Percentiles rank a stretch among this genome's conserved stretches.
phyloP scores from a whole-genome alignment of 2,329 filamentous ascomycete genomes.

The Diaporthe batatas region DNA sequence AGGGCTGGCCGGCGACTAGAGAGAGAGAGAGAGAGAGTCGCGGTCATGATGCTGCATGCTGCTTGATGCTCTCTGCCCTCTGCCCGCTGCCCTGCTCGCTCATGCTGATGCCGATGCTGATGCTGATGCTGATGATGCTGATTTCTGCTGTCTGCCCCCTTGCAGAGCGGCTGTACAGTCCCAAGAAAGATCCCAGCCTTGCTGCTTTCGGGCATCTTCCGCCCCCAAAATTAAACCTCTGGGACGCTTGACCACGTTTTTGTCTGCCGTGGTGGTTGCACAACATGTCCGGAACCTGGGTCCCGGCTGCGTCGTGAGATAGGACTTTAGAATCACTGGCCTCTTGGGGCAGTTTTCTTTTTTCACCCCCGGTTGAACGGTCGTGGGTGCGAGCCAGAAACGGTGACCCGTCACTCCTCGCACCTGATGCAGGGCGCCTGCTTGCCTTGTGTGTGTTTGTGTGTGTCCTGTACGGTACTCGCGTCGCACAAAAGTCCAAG shows the following conservation, averaged over 20 bases:
- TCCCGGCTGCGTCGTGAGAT: constrained; percentile 14
- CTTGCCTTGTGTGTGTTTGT: no score
- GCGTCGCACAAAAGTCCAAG: background rate
- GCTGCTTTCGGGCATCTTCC: constrained; percentile 28
- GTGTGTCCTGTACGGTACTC: background rate
- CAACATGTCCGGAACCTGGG: constrained; percentile 24
- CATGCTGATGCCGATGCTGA: constrained; percentile 14
- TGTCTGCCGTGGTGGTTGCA: constrained; percentile 33
- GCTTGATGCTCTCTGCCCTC: background rate
- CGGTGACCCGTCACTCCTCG: constrained; percentile 12
- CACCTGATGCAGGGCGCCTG: background rate
- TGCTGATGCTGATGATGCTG: constrained; percentile 9
- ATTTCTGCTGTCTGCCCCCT: constrained; percentile 26
- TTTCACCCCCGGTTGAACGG: background rate
- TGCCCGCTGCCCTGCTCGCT: constrained; percentile 19
- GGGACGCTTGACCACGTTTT: constrained; percentile 32
- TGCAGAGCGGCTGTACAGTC: constrained; percentile 32
- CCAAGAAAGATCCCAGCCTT: constrained; percentile 15
- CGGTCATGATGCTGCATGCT: constrained; percentile 10
- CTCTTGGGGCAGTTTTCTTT: background rate
- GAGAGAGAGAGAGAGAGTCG: no score
- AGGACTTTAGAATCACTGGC: background rate
- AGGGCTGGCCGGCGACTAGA: constrained; percentile 14
- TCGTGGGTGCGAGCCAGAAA: constrained; percentile 12
- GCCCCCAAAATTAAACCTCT: constrained; percentile 24